A percentile compares a stretch with the other conserved stretches of the same genome.
phyloP scores from a whole-genome alignment of 129 eudicot genomes.

The Centaurea solstitialis region DNA sequence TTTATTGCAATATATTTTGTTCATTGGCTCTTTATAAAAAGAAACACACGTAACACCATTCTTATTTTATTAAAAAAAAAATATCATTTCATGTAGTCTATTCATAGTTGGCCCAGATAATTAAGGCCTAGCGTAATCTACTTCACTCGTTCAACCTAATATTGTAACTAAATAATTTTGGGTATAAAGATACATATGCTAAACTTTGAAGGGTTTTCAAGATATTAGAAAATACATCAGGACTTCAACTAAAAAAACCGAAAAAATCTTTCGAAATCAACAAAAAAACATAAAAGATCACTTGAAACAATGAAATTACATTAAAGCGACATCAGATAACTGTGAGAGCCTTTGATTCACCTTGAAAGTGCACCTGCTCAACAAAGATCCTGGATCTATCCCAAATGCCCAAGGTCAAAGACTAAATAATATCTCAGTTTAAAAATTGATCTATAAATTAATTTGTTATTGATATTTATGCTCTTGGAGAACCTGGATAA shows the following conservation, averaged over 20 bases:
- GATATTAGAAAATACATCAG: too few species aligned
- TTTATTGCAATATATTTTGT: not conserved
- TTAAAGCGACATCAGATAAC: not conserved
- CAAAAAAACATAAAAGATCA: too few species aligned
- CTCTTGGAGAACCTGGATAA: too few species aligned
- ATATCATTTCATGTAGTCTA: not conserved
- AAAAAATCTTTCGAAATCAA: not conserved
- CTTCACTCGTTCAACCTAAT: not conserved
- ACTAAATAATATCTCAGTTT: too few species aligned
- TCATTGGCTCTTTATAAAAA: not conserved
- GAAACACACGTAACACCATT: not conserved
- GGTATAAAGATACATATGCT: not conserved
- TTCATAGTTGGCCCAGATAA: not conserved
- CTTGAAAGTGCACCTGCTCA: not conserved
- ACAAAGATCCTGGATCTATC: not conserved
- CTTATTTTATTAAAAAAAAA: not conserved
- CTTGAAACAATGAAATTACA: too few species aligned
- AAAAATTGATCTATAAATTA: too few species aligned
- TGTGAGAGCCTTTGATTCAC: not conserved
- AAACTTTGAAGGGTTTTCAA: not conserved
- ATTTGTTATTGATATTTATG: too few species aligned
- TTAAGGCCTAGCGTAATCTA: not conserved
- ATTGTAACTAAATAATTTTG: not conserved
- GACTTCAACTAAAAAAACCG: not conserved
- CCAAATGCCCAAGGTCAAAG: not conserved